Evolutionary conservation across 2,329 filamentous ascomycete genomes (phyloP).

Genomic region (Aspergillus glaucus): DNA sequence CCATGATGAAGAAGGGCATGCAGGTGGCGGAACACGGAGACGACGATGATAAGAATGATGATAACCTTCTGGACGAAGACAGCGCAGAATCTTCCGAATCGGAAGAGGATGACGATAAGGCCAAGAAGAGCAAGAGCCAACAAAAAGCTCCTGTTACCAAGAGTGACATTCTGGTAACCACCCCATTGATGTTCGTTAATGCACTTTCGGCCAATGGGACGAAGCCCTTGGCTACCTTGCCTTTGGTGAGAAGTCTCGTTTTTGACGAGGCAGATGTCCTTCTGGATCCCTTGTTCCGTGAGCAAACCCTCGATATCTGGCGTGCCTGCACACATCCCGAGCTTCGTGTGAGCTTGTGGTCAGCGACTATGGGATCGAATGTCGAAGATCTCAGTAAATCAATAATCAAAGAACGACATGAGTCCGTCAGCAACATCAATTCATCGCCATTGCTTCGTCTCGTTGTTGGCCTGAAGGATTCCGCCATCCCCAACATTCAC

Average conservation of each 20-base stretch:
- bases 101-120: conserved; percentile 25
- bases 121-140: conserved; percentile 23
- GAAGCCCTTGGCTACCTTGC: conserved; percentile 47
- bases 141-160: conserved; percentile 53
- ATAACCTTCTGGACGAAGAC: conserved; percentile 34
- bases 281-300: conserved; percentile 80
- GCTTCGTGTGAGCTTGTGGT: conserved; percentile 82
- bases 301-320: conserved; percentile 84
- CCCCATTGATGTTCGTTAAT: conserved; percentile 71
- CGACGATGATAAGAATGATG: conserved; percentile 30
- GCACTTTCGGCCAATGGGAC: conserved; percentile 51
- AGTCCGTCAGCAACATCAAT: conserved; percentile 14
- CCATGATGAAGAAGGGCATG: conserved; percentile 82
- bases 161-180: conserved; percentile 73
- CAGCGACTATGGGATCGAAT: conserved; percentile 91
- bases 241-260: conserved; percentile 66
- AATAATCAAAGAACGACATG: conserved; percentile 55
- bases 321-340: conserved; percentile 62
- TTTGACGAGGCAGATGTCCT: conserved; percentile 95
- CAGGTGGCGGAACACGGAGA: conserved; percentile 50
- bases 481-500: conserved; percentile 82
- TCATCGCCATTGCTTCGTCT: conserved; percentile 62
- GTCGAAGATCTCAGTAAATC: conserved; percentile 72
- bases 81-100: conserved; percentile 35
- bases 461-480: conserved; percentile 94